Evolutionary conservation across 768 basidiomycete genomes (phyloP).

Genomic region (Trametopsis cervina): DNA sequence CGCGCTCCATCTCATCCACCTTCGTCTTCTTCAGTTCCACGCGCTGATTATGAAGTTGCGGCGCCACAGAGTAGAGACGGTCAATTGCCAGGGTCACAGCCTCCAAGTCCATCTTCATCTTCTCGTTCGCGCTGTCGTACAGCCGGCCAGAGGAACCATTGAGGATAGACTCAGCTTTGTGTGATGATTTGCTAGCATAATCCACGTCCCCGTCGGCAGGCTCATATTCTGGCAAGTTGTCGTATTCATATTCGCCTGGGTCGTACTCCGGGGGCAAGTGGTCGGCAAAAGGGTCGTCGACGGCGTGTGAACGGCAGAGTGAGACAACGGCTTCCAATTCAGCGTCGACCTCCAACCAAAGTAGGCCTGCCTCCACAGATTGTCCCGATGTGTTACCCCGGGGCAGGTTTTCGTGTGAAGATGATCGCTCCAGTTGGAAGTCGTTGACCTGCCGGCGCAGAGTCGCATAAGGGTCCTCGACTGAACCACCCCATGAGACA

Average conservation of each 20-base stretch:
- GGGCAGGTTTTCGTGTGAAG: constrained; percentile 20
- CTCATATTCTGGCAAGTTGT: constrained; percentile 28
- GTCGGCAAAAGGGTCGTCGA: constrained; percentile 10
- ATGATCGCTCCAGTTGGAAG: constrained; percentile 51
- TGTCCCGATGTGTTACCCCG: constrained; percentile 33
- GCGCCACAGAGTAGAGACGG: constrained; percentile 75
- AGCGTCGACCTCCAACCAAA: constrained; percentile 72
- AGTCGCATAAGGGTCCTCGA: constrained; percentile 43
- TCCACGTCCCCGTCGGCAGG: constrained; percentile 1
- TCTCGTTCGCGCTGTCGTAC: constrained; percentile 44
- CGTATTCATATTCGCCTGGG: constrained; percentile 17
- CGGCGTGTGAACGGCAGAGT: constrained; percentile 41
- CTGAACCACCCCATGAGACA: constrained; percentile 22
- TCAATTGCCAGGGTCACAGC: constrained; percentile 85
- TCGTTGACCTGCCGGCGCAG: constrained; percentile 65
- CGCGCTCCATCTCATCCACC: constrained; percentile 66
- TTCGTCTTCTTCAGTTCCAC: constrained; percentile 80
- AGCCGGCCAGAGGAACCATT: constrained; percentile 2
- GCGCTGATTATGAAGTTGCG: constrained; percentile 87
- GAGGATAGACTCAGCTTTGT: constrained; percentile 6
- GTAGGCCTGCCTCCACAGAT: constrained; percentile 51
- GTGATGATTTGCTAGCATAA: background rate
- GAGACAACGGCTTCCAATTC: constrained; percentile 63
- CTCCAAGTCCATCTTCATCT: constrained; percentile 83
- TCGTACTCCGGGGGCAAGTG: constrained; percentile 26